phyloP scores from a whole-genome alignment of 2,329 filamentous ascomycete species.

The Metarhizium humberi region DNA sequence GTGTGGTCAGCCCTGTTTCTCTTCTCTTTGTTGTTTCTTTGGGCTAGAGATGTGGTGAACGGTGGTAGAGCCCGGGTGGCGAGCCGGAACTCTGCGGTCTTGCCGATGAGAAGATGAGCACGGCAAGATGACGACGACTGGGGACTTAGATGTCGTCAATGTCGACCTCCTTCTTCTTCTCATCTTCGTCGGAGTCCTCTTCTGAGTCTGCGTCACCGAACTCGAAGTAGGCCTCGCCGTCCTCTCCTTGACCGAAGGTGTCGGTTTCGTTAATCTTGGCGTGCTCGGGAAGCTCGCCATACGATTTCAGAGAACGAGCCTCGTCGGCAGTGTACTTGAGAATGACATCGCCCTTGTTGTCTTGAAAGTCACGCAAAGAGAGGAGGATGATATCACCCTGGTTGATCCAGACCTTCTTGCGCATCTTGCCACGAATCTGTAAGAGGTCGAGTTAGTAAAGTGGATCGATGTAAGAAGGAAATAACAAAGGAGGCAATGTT shows the following conservation, averaged over 20 bases:
- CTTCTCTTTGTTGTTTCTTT: slow-evolving; percentile 1
- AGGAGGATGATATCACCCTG: slow-evolving; percentile 90
- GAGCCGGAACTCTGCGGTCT: background rate
- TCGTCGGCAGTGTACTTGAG: slow-evolving; percentile 96
- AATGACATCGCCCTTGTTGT: slow-evolving; percentile 94
- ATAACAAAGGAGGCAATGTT: background rate
- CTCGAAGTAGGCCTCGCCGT: slow-evolving; percentile 95
- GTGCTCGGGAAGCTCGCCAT: slow-evolving; percentile 92
- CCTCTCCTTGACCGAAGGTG: slow-evolving; percentile 82
- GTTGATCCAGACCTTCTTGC: slow-evolving; percentile 99
- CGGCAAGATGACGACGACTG: background rate
- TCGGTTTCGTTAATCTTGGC: slow-evolving; percentile 99
- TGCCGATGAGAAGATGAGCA: background rate
- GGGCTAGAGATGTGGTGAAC: background rate
- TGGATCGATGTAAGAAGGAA: no score
- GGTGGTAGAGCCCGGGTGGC: background rate
- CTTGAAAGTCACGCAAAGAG: slow-evolving; percentile 84
- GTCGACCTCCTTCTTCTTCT: slow-evolving; percentile 69
- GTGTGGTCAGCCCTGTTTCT: slow-evolving; percentile 5
- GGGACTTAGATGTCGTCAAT: slow-evolving; percentile 81
- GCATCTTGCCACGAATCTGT: slow-evolving; percentile 74
- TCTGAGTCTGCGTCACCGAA: slow-evolving; percentile 85
- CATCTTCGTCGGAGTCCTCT: slow-evolving; percentile 43
- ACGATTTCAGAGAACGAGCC: slow-evolving; percentile 88
- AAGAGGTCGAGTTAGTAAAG: background rate